A percentile compares a stretch with the other conserved stretches of the same genome.
Conservation (phyloP, 305 asterid genomes). For the Rubia occidens region DNA sequence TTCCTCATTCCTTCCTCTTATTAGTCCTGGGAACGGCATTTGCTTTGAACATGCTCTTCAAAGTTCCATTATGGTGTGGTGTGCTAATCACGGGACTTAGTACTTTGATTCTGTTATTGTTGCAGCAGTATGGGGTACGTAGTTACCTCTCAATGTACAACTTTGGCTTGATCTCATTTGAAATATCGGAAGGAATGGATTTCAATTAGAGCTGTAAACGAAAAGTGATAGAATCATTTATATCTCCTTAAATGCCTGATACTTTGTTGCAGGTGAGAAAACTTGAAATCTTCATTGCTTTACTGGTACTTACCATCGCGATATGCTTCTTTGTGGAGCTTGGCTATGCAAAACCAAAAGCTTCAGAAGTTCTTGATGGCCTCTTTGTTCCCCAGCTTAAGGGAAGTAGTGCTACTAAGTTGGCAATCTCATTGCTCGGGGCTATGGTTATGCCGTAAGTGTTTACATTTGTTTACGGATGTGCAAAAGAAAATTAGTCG, state of each 20-base stretch:
- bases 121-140: constrained; percentile 93
- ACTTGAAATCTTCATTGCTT: constrained; percentile 74
- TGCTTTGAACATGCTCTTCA: constrained; percentile 91
- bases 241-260: background rate
- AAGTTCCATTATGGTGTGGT: constrained; percentile 80
- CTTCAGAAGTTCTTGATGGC: constrained; percentile 61
- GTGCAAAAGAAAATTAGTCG: background rate
- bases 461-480: background rate
- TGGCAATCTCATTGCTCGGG: constrained; percentile 89
- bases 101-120: constrained; percentile 64
- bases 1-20: constrained; percentile 4
- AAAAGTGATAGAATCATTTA: background rate
- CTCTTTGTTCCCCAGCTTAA: constrained; percentile 79
- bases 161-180: background rate
- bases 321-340: constrained; percentile 77
- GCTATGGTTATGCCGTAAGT: constrained; percentile 99
- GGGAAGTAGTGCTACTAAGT: constrained; percentile 80
- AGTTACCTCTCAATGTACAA: background rate
- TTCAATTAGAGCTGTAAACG: background rate
- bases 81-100: constrained; percentile 94
- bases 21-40: constrained; percentile 98
- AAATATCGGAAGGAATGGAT: background rate
- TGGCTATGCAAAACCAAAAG: constrained; percentile 67
- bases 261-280: constrained; percentile 55
- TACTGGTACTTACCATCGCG: constrained; percentile 71